Conservation (phyloP, 192 early-diverging fungal genomes). For the Coemansia sp. region DNA sequence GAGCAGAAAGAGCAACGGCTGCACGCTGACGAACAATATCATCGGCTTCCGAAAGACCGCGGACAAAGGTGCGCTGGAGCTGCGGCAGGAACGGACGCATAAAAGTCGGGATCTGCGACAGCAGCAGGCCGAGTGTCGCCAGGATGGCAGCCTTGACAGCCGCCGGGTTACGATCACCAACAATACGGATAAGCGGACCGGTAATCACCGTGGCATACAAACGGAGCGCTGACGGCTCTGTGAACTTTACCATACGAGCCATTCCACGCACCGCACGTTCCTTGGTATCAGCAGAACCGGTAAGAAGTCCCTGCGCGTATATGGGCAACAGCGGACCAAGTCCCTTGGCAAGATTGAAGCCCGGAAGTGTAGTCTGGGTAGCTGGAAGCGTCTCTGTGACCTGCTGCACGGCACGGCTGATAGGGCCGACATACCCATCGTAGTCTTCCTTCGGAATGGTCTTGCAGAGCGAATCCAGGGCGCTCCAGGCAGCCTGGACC, state of each 20-base stretch:
- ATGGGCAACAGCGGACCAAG: slow-evolving; percentile 88
- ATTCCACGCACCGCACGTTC: slow-evolving; percentile 86
- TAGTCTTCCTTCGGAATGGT: slow-evolving; percentile 85
- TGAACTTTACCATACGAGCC: slow-evolving; percentile 67
- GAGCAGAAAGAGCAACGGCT: slow-evolving; percentile 68
- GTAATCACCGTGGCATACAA: slow-evolving; percentile 94
- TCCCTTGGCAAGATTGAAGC: slow-evolving; percentile 92
- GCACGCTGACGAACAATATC: slow-evolving; percentile 80
- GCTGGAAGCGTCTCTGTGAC: slow-evolving; percentile 54
- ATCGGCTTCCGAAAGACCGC: slow-evolving; percentile 77
- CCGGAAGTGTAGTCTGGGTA: slow-evolving; percentile 58
- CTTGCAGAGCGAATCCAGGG: slow-evolving; percentile 78
- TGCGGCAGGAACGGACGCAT: slow-evolving; percentile 98
- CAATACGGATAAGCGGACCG: slow-evolving; percentile 95
- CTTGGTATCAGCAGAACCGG: slow-evolving; percentile 77
- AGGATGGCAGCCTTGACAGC: slow-evolving; percentile 94
- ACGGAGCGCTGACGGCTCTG: slow-evolving; percentile 67
- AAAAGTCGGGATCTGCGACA: slow-evolving; percentile 81
- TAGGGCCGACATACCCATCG: slow-evolving; percentile 72
- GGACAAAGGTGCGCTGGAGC: slow-evolving; percentile 95
- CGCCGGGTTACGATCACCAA: slow-evolving; percentile 90
- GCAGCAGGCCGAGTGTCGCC: slow-evolving; percentile 74
- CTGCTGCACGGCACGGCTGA: slow-evolving; percentile 65
- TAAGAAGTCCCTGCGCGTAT: slow-evolving; percentile 91
- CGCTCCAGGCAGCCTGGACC: slow-evolving; percentile 74